Conservation (phyloP, 78 protist species). For the Dictyostelium capitatum region DNA sequence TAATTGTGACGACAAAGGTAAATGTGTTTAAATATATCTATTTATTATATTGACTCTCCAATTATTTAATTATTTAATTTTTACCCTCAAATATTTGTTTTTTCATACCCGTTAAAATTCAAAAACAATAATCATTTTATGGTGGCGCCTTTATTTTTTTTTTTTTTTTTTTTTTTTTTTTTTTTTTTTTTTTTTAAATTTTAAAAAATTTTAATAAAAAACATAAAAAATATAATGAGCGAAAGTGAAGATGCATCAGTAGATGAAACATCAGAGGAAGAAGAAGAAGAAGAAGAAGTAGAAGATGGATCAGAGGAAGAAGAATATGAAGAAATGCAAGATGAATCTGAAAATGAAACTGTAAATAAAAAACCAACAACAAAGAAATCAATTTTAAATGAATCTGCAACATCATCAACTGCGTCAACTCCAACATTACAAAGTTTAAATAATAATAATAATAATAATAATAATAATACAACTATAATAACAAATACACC, state of each 20-base stretch:
- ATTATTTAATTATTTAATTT: too few species aligned
- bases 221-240: background rate
- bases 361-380: background rate
- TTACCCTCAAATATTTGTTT: too few species aligned
- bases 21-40: too few species aligned
- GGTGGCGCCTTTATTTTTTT: too few species aligned
- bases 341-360: background rate
- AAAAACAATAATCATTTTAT: too few species aligned
- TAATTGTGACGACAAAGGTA: constrained; percentile 32
- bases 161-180: too few species aligned
- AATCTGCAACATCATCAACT: background rate
- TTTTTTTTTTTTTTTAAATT: background rate
- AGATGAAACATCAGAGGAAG: too few species aligned
- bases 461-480: constrained; percentile 17
- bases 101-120: too few species aligned
- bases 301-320: background rate
- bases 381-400: background rate
- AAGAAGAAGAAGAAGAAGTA: background rate
- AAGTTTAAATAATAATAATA: too few species aligned
- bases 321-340: background rate
- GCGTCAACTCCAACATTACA: background rate
- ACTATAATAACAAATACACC: background rate
- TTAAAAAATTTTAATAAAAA: too few species aligned
- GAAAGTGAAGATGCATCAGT: background rate
- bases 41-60: too few species aligned